These are phyloP conservation scores for Phytophthora capsici DNA, from an alignment of 352 stramenopile species.

Conservation along the genomic window DNA sequence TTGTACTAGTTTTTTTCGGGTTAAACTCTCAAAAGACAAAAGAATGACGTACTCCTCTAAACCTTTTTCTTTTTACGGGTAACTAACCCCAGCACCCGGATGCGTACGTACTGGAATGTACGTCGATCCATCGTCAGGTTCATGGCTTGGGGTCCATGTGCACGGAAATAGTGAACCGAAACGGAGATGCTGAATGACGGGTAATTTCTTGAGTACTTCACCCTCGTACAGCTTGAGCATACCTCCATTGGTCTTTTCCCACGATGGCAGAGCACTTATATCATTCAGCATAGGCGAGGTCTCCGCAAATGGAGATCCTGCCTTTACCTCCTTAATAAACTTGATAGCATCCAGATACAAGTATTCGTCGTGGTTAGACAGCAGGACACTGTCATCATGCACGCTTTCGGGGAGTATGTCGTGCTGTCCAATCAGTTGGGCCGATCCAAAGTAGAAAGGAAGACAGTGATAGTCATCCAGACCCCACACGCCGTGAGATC, in stretches of 20 bases:
- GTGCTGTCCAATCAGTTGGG: slow-evolving; percentile 91
- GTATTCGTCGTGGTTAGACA: slow-evolving; percentile 75
- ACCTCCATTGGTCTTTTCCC: slow-evolving; percentile 92
- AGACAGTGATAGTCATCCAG: slow-evolving; percentile 99
- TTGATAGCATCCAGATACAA: slow-evolving; percentile 94
- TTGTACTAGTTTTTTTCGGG: no score
- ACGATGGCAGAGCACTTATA: slow-evolving; percentile 89
- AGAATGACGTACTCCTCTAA: no score
- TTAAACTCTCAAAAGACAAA: no score
- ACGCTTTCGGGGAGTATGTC: slow-evolving; percentile 76
- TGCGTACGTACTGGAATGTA: slow-evolving; percentile 67
- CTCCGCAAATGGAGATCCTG: slow-evolving; percentile 91
- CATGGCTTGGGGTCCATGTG: slow-evolving; percentile 76
- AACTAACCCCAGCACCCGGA: slow-evolving; percentile 61
- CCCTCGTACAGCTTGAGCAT: slow-evolving; percentile 94
- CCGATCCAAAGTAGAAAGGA: slow-evolving; percentile 97
- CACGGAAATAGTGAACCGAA: slow-evolving; percentile 95
- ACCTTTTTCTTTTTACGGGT: no score
- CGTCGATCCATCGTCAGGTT: slow-evolving; percentile 48
- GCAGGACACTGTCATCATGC: slow-evolving; percentile 76
- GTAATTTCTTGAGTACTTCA: slow-evolving; percentile 98
- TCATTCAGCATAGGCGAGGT: slow-evolving; percentile 95
- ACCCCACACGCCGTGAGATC: slow-evolving; percentile 98
- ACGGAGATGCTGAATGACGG: slow-evolving; percentile 98
- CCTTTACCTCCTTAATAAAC: slow-evolving; percentile 93